Percentiles rank a stretch among this genome's conserved stretches.
These are phyloP conservation scores for Choanephora cucurbitarum DNA, from an alignment of 371 early-diverging fungal species.

Conservation along the genomic window DNA sequence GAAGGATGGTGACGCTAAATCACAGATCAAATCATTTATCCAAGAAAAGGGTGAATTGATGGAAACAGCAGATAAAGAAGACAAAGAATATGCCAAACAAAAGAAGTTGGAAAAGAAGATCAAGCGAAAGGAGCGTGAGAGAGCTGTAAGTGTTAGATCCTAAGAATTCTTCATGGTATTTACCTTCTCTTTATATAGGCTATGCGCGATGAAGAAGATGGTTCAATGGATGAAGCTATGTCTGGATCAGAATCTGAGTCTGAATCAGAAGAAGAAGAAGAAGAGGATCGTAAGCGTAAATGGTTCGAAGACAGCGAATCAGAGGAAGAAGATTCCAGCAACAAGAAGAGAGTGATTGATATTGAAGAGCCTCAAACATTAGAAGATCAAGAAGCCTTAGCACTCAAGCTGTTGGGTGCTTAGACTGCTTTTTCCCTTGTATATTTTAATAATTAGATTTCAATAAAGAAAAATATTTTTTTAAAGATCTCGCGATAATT, in stretches of 20 bases:
- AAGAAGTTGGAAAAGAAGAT: conserved; percentile 75
- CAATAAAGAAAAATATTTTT: conserved; percentile 44
- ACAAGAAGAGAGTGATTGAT: conserved; percentile 60
- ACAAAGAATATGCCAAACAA: conserved; percentile 69
- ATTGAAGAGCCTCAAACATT: conserved; percentile 64
- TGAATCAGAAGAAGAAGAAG: conserved; percentile 31
- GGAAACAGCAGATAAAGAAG: conserved; percentile 73
- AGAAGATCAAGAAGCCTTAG: conserved; percentile 44
- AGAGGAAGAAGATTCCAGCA: conserved; percentile 38
- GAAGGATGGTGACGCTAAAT: conserved; percentile 67
- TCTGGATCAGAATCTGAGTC: conserved; percentile 29
- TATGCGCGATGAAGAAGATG: conserved; percentile 19
- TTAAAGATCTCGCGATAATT: not conserved
- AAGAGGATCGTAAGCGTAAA: conserved; percentile 34
- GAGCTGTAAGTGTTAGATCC: conserved; percentile 53
- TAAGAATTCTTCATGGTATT: no score
- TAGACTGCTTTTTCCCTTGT: not conserved
- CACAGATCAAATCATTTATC: conserved; percentile 68
- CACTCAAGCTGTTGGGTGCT: conserved; percentile 23
- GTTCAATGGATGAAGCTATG: conserved; percentile 17
- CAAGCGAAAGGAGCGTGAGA: conserved; percentile 65
- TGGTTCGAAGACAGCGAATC: conserved; percentile 38
- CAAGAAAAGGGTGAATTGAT: conserved; percentile 62
- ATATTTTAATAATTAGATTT: conserved; percentile 90
- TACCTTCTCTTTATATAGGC: conserved; percentile 16